A percentile compares a stretch with the other conserved stretches of the same genome.
Conservation (phyloP, 2,329 filamentous ascomycete genomes). For the Colletotrichum shisoi region DNA sequence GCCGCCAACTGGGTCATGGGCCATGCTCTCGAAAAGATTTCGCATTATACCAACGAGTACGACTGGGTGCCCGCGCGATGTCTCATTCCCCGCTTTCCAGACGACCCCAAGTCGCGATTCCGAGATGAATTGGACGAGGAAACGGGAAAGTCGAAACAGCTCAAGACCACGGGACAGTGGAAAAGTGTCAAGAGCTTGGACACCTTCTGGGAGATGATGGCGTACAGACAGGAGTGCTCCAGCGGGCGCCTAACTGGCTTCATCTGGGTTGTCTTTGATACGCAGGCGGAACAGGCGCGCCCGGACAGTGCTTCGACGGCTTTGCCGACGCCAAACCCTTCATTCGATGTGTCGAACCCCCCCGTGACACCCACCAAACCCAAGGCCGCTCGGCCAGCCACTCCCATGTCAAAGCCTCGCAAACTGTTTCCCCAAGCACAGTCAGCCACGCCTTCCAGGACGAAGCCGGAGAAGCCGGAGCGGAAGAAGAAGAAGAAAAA, state of each 20-base stretch:
- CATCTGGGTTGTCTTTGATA: constrained; percentile 87
- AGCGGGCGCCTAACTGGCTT: constrained; percentile 92
- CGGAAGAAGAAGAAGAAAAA: constrained; percentile 53
- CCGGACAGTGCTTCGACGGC: constrained; percentile 20
- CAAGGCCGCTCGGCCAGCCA: constrained; percentile 41
- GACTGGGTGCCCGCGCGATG: constrained; percentile 77
- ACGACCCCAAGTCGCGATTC: constrained; percentile 93
- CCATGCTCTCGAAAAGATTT: constrained; percentile 72
- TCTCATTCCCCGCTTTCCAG: constrained; percentile 88
- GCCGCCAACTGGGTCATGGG: constrained; percentile 73
- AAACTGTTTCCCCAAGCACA: constrained; percentile 45
- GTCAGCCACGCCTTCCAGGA: constrained; percentile 43
- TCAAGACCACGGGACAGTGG: constrained; percentile 74
- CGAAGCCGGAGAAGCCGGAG: constrained; percentile 46
- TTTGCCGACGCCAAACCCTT: constrained; percentile 45
- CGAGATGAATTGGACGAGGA: constrained; percentile 89
- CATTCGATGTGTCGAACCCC: constrained; percentile 42
- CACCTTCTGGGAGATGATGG: constrained; percentile 99
- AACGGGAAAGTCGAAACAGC: constrained; percentile 63
- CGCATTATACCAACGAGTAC: constrained; percentile 67
- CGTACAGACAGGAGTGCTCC: constrained; percentile 93
- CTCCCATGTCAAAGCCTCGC: constrained; percentile 48
- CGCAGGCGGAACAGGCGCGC: constrained; percentile 44
- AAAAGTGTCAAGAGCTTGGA: constrained; percentile 82
- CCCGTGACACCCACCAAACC: constrained; percentile 49